Conservation (phyloP, 2,329 filamentous ascomycete species). For the Lachnellula arida region DNA sequence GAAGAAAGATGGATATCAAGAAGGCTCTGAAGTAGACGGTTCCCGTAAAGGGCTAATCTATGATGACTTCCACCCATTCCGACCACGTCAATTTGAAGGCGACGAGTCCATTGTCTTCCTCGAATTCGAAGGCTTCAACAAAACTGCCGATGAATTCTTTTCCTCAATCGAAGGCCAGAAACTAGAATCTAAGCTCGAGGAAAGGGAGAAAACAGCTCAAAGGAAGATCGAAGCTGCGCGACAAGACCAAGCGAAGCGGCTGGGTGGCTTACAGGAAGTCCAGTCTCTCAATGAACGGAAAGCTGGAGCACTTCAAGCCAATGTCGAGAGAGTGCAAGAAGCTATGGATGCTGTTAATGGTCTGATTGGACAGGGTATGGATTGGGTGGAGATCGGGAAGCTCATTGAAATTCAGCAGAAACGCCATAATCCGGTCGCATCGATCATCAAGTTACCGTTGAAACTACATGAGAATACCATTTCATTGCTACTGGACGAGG, state of each 20-base stretch:
- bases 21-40: slow-evolving; percentile 36
- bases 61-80: slow-evolving; percentile 93
- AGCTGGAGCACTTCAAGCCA: slow-evolving; percentile 84
- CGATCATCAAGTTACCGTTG: slow-evolving; percentile 79
- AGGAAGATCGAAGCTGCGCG: slow-evolving; percentile 81
- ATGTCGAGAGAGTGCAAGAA: slow-evolving; percentile 86
- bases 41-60: slow-evolving; percentile 57
- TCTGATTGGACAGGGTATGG: slow-evolving; percentile 90
- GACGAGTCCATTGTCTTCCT: slow-evolving; percentile 64
- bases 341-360: slow-evolving; percentile 90
- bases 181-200: slow-evolving; percentile 74
- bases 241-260: slow-evolving; percentile 76
- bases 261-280: slow-evolving; percentile 76
- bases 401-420: slow-evolving; percentile 84
- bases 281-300: slow-evolving; percentile 83
- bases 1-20: slow-evolving; percentile 37
- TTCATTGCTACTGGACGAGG: slow-evolving; percentile 69
- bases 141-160: slow-evolving; percentile 93
- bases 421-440: slow-evolving; percentile 76
- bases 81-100: slow-evolving; percentile 71
- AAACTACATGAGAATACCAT: slow-evolving; percentile 88
- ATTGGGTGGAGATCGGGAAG: slow-evolving; percentile 88
- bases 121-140: slow-evolving; percentile 81
- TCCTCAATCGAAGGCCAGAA: slow-evolving; percentile 94
- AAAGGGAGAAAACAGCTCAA: slow-evolving; percentile 76